Conservation (phyloP, 345 rosid species). For the Citrus trifoliata region DNA sequence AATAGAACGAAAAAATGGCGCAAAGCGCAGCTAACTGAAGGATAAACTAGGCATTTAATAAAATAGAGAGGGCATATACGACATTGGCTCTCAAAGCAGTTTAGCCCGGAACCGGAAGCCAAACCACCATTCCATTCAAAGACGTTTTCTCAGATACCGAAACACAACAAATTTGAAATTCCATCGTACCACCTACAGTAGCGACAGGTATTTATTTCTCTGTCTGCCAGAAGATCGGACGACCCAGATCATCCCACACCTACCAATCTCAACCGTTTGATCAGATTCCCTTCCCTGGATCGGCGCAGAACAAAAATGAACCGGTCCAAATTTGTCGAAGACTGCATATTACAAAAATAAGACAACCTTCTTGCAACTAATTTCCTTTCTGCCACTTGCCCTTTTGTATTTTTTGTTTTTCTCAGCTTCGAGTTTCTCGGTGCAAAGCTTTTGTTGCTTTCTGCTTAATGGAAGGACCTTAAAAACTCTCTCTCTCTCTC, state of each 20-base stretch:
- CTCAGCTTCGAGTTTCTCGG: slow-evolving; percentile 21
- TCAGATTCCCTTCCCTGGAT: slow-evolving; percentile 17
- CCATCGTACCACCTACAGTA: slow-evolving; percentile 34
- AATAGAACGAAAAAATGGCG: neutral
- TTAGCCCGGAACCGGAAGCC: slow-evolving; percentile 22
- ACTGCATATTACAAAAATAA: neutral
- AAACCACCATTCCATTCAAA: neutral
- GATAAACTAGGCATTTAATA: neutral
- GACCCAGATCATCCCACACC: slow-evolving; percentile 18
- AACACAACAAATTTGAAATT: slow-evolving; percentile 12
- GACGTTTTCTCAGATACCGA: slow-evolving; percentile 4
- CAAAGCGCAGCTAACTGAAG: neutral
- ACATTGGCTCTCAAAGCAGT: neutral
- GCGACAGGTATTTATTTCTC: slow-evolving; percentile 36
- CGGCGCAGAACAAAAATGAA: slow-evolving; percentile 14
- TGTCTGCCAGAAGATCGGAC: slow-evolving; percentile 19
- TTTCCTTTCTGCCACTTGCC: slow-evolving; percentile 29
- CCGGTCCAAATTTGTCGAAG: slow-evolving; percentile 10
- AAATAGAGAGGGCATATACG: neutral
- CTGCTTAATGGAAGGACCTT: slow-evolving; percentile 66
- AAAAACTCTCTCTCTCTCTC: slow-evolving; percentile 14
- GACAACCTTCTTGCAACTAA: slow-evolving; percentile 8
- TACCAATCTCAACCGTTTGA: slow-evolving; percentile 29
- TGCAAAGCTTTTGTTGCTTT: slow-evolving; percentile 51
- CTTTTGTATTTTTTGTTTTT: neutral